Evolutionary conservation across 495 filamentous ascomycete genomes (phyloP).

Genomic region (Clavariopsis aquatica): DNA sequence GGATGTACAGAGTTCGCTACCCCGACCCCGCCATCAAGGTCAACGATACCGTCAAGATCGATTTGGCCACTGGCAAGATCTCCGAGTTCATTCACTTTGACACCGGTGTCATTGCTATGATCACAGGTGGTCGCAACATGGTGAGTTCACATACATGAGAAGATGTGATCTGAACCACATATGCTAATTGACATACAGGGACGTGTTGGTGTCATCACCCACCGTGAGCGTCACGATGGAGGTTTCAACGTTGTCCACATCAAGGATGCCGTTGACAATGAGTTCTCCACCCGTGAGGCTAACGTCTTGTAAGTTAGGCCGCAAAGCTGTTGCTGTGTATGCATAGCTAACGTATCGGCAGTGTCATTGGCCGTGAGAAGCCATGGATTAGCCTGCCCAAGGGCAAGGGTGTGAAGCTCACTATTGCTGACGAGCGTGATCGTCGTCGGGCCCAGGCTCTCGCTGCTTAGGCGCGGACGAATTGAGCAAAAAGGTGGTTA

Average conservation of each 20-base stretch:
- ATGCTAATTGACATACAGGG: conserved; percentile 67
- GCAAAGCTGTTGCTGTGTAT: not conserved
- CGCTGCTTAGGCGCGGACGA: conserved; percentile 54
- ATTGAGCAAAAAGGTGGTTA: not conserved
- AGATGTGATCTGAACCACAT: not conserved
- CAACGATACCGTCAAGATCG: conserved; percentile 99
- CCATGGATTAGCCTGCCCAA: conserved; percentile 98
- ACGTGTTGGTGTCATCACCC: conserved; percentile 99
- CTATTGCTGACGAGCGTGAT: conserved; percentile 40
- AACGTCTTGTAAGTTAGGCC: conserved; percentile 63
- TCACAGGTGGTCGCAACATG: conserved; percentile 43
- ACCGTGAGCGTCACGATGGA: conserved; percentile 99
- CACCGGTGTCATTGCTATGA: conserved; percentile 95
- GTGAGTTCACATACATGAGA: not conserved
- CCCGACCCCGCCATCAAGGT: conserved; percentile 97
- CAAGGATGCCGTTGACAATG: conserved; percentile 99
- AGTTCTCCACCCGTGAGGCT: conserved; percentile 95
- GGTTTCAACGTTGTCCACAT: conserved; percentile 99
- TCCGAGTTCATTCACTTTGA: conserved; percentile 94
- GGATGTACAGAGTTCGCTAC: conserved; percentile 81
- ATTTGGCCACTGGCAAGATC: conserved; percentile 95
- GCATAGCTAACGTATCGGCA: conserved; percentile 52
- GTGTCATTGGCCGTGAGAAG: conserved; percentile 92
- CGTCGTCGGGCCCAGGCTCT: conserved; percentile 70
- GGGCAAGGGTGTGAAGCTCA: conserved; percentile 98